phyloP scores from a whole-genome alignment of 2,329 filamentous ascomycete genomes.

The Fusarium sp. region DNA sequence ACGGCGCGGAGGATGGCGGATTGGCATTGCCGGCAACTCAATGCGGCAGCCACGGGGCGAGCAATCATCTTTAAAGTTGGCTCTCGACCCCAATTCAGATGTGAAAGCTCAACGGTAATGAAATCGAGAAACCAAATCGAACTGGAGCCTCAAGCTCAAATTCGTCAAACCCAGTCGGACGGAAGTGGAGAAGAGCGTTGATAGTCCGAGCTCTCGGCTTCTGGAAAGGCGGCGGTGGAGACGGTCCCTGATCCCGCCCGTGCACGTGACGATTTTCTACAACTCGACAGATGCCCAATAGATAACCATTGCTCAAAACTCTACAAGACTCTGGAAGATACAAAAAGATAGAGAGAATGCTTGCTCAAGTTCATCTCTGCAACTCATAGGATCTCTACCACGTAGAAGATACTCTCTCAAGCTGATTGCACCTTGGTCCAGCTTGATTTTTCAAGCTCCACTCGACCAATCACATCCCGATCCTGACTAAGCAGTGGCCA shows the following conservation, averaged over 20 bases:
- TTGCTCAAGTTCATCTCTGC: neutral
- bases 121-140: conserved; percentile 4
- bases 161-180: conserved; percentile 1
- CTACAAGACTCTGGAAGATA: neutral
- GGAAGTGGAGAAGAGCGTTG: conserved; percentile 28
- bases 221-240: conserved; percentile 16
- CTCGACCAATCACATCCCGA: neutral
- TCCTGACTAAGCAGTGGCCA: neutral
- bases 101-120: neutral
- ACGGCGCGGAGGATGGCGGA: conserved; percentile 47
- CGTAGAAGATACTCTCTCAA: neutral
- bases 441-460: neutral
- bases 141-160: conserved; percentile 20
- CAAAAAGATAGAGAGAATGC: no score
- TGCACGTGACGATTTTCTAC: conserved; percentile 35
- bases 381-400: neutral
- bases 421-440: neutral
- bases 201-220: conserved; percentile 13
- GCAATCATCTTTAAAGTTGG: conserved; percentile 42
- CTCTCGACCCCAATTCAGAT: neutral
- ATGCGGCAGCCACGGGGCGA: conserved; percentile 45
- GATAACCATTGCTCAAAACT: neutral
- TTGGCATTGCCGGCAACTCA: conserved; percentile 49
- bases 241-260: conserved; percentile 13
- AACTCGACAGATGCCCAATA: conserved; percentile 7